Evolutionary conservation across 345 rosid species (phyloP), one percentile per base, ranked within the genome.

Genomic region (Euphorbia lathyris): DNA sequence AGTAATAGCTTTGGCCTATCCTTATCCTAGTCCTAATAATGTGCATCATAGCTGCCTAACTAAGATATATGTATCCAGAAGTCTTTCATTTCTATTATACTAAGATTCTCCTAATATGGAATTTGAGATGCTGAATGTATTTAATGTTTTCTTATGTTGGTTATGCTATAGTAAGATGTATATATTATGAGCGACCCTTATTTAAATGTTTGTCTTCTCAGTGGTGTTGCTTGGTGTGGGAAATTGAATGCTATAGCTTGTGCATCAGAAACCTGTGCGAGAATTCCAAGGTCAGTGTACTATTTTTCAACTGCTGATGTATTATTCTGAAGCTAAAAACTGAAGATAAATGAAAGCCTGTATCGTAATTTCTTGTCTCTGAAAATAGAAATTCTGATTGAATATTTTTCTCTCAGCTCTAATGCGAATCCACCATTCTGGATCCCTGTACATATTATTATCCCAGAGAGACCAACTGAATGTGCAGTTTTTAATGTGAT

Each of bases 161-260:
- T 26, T 10, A 45, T 64, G 30, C 23, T 45, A 43, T 57, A 43
- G 20, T 17, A 23, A 34, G 32, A 65, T 4, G 27, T 22, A 16
- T 63, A 22, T 42, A 30, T 36, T 16, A 27, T n/a, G 51, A 19
- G 29, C 22, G 22, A 48, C n/a, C 30, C n/a, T 60, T 56, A 13
- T 38, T 53, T 38, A 5, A 19, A 66, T 38, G 19, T 19, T 74
- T 68, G 51, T 48, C 43, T 47, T 72, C 68, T 9, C 80, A 95
- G 99, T 86, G 97, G 97, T 23, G 97, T 95, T 79, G 92, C 99
- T 57, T 95, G 99, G 99, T 95, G 97, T 80, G 99, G 99, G 40
- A 95, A 88, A 85, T 80, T 95, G 83, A 95, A 95, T 77, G 97
- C 97, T n/a, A 90, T 95, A 58, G 99, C 99, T 75, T 95, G 99